phyloP scores from a whole-genome alignment of 805 yeast genomes.

The Sugiyamaella americana region DNA sequence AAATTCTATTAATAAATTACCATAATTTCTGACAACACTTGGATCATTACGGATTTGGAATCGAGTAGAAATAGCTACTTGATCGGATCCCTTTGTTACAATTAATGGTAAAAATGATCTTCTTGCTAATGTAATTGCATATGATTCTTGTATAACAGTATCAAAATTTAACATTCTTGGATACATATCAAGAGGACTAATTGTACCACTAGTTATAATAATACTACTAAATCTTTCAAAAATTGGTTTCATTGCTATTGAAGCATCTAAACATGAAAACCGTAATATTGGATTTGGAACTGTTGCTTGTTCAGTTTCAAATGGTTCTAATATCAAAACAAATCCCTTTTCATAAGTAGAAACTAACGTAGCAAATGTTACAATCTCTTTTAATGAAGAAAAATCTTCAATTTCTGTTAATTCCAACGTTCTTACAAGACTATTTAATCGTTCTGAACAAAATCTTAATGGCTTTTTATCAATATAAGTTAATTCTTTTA shows the following conservation, averaged over 20 bases:
- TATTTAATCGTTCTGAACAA: slow-evolving; percentile 85
- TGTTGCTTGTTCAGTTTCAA: slow-evolving; percentile 88
- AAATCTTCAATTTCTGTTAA: slow-evolving; percentile 85
- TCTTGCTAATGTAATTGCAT: slow-evolving; percentile 90
- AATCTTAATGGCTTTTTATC: slow-evolving; percentile 87
- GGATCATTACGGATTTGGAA: slow-evolving; percentile 98
- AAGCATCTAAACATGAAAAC: slow-evolving; percentile 93
- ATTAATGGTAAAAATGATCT: slow-evolving; percentile 91
- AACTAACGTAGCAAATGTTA: slow-evolving; percentile 92
- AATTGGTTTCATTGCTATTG: slow-evolving; percentile 95
- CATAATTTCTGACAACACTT: slow-evolving; percentile 94
- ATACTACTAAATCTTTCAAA: slow-evolving; percentile 90
- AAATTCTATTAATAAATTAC: slow-evolving; percentile 84
- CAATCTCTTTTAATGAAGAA: slow-evolving; percentile 88
- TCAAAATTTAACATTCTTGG: slow-evolving; percentile 94
- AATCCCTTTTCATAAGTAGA: slow-evolving; percentile 95
- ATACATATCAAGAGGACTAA: slow-evolving; percentile 97
- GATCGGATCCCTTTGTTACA: slow-evolving; percentile 96
- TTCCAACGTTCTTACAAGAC: slow-evolving; percentile 84
- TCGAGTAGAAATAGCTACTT: slow-evolving; percentile 91
- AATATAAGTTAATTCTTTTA: slow-evolving; percentile 87
- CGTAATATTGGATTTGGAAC: slow-evolving; percentile 95
- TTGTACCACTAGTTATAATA: slow-evolving; percentile 94
- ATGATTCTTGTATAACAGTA: slow-evolving; percentile 89
- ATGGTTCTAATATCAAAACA: slow-evolving; percentile 87